These are phyloP conservation scores for Tremellales sp. DNA, from an alignment of 1,284 basidiomycete genomes.

Conservation along the genomic window DNA sequence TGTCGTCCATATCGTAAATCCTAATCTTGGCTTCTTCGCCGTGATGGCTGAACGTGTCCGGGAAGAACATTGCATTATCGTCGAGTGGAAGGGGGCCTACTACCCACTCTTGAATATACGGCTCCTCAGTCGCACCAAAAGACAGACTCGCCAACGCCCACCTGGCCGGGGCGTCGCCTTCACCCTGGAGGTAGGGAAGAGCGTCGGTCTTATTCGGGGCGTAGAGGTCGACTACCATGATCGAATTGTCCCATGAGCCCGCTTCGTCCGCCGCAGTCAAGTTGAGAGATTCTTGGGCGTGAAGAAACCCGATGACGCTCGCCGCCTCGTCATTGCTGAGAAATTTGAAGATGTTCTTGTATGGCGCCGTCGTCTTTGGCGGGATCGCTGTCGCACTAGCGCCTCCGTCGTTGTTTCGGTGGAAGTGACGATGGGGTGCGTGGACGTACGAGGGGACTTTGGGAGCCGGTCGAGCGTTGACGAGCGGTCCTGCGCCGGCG, in stretches of 20 bases:
- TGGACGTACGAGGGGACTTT: constrained; percentile 9
- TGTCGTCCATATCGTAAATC: constrained; percentile 23
- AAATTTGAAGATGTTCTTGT: constrained; percentile 31
- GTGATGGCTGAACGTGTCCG: constrained; percentile 16
- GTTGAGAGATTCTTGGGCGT: constrained; percentile 30
- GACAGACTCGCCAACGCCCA: constrained; percentile 31
- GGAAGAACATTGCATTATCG: constrained; percentile 8
- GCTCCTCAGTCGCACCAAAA: constrained; percentile 32
- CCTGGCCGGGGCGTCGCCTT: constrained; percentile 19
- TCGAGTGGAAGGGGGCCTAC: constrained; percentile 38
- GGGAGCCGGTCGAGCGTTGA: constrained; percentile 7
- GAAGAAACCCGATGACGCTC: constrained; percentile 25
- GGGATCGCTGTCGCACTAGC: constrained; percentile 12
- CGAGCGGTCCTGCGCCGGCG: neutral
- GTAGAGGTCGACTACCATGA: constrained; percentile 31
- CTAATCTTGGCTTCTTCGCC: constrained; percentile 20
- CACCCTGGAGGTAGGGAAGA: constrained; percentile 23
- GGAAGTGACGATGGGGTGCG: constrained; percentile 1
- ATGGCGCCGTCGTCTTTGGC: constrained; percentile 23
- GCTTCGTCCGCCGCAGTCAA: constrained; percentile 36
- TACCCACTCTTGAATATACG: constrained; percentile 37
- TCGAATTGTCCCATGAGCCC: constrained; percentile 35
- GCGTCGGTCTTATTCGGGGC: constrained; percentile 37
- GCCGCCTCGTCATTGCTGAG: constrained; percentile 36
- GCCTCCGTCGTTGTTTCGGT: constrained; percentile 7